Percentiles rank a stretch among this genome's conserved stretches.
These are phyloP conservation scores for Mycena sp. DNA, from an alignment of 1,284 basidiomycete genomes.

Conservation along the genomic window DNA sequence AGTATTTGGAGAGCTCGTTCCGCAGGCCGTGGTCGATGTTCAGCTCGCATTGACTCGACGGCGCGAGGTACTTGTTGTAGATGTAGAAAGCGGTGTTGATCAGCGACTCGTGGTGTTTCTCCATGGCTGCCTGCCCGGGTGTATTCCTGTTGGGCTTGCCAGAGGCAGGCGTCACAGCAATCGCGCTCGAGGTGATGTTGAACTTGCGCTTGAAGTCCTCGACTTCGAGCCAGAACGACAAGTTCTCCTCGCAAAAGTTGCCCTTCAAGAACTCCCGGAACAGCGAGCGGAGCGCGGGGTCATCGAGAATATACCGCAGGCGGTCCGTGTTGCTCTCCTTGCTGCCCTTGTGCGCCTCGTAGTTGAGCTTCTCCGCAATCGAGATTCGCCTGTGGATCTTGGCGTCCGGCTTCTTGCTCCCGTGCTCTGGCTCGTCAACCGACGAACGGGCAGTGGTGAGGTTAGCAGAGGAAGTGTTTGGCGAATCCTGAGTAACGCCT, in stretches of 20 bases:
- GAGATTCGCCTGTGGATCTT: conserved; percentile 83
- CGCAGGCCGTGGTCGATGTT: conserved; percentile 98
- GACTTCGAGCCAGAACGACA: conserved; percentile 97
- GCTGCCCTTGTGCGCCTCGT: conserved; percentile 61
- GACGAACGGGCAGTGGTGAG: conserved; percentile 59
- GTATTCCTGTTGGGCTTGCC: conserved; percentile 58
- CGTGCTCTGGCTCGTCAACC: conserved; percentile 51
- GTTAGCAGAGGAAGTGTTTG: conserved; percentile 72
- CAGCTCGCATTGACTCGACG: conserved; percentile 93
- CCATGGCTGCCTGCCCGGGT: conserved; percentile 91
- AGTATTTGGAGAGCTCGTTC: conserved; percentile 92
- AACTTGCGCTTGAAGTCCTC: conserved; percentile 97
- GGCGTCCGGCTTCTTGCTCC: conserved; percentile 56
- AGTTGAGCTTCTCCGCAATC: conserved; percentile 77
- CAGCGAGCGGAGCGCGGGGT: conserved; percentile 87
- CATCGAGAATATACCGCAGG: conserved; percentile 92
- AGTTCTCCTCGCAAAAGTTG: conserved; percentile 98
- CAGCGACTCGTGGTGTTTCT: conserved; percentile 94
- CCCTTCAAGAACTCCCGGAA: conserved; percentile 95
- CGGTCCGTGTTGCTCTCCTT: conserved; percentile 94
- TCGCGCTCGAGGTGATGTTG: conserved; percentile 92
- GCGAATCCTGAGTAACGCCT: conserved; percentile 60
- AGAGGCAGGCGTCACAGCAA: conserved; percentile 62
- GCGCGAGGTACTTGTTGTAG: conserved; percentile 95
- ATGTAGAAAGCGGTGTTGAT: conserved; percentile 96